phyloP scores from a whole-genome alignment of 345 rosid genomes.

The Noccaea bulbosa region DNA sequence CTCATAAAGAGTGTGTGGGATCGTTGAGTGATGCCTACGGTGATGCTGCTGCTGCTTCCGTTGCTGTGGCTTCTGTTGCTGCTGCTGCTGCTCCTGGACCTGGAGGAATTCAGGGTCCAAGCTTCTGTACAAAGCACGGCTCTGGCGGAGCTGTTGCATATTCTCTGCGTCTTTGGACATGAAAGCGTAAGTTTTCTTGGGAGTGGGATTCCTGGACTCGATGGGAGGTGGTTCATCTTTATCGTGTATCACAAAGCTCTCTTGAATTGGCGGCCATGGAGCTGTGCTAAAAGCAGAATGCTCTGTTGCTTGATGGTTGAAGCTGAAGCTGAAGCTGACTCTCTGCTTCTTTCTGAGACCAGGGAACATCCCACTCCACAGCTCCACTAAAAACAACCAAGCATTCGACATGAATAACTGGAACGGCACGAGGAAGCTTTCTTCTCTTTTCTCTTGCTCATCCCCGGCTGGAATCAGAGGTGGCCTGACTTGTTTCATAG shows the following conservation, averaged over 20 bases:
- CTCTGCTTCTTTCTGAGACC: constrained; percentile 54
- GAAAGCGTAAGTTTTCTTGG: constrained; percentile 79
- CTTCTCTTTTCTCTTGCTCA: constrained; percentile 78
- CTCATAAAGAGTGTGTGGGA: constrained; percentile 71
- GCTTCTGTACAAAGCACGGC: constrained; percentile 68
- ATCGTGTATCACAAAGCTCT: constrained; percentile 66
- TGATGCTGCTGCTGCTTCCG: constrained; percentile 55
- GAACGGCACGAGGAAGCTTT: constrained; percentile 71
- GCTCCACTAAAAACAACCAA: constrained; percentile 62
- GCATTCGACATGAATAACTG: constrained; percentile 57
- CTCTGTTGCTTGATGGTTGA: constrained; percentile 49
- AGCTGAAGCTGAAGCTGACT: constrained; percentile 67
- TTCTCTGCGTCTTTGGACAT: constrained; percentile 95
- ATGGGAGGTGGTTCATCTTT: constrained; percentile 87
- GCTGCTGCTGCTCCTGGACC: constrained; percentile 52
- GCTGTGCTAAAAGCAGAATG: constrained; percentile 44
- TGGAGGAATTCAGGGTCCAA: constrained; percentile 61
- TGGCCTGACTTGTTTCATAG: constrained; percentile 65
- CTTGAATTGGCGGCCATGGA: constrained; percentile 94
- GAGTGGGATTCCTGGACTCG: constrained; percentile 76
- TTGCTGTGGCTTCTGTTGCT: constrained; percentile 40
- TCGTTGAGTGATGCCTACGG: constrained; percentile 62
- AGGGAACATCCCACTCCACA: constrained; percentile 71
- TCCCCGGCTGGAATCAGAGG: constrained; percentile 73
- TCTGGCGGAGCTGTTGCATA: constrained; percentile 75